These are phyloP conservation scores for Naganishia kalamii DNA, from an alignment of 768 basidiomycete species.

Conservation along the genomic window DNA sequence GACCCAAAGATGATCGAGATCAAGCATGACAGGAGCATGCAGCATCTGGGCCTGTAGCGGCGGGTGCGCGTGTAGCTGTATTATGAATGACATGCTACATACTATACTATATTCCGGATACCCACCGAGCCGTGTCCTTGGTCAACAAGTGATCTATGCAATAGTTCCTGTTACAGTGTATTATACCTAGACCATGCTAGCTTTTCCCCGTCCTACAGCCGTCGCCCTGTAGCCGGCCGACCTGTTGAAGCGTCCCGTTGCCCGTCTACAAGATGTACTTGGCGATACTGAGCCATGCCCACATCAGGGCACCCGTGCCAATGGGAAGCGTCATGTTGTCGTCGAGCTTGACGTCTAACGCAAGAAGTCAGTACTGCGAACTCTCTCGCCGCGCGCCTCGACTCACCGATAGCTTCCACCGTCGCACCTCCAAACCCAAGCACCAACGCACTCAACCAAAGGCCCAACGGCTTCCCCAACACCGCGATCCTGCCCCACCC, in stretches of 20 bases:
- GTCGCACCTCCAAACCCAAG: conserved; percentile 74
- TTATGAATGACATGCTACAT: not conserved
- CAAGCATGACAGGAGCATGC: conserved; percentile 58
- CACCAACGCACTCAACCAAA: conserved; percentile 50
- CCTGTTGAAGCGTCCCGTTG: not conserved
- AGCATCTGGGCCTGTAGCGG: conserved; percentile 1
- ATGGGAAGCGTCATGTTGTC: conserved; percentile 87
- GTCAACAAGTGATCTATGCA: not conserved
- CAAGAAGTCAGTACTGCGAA: not conserved
- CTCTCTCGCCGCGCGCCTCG: not conserved
- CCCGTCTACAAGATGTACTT: conserved; percentile 6
- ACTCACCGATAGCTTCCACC: conserved; percentile 81
- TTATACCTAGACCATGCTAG: not conserved
- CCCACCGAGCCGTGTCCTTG: no score
- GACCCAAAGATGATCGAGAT: conserved; percentile 59
- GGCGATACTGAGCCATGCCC: conserved; percentile 49
- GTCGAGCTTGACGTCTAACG: conserved; percentile 78
- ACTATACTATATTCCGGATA: no score
- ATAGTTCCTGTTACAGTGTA: not conserved
- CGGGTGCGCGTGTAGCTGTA: not conserved
- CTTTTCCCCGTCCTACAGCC: not conserved
- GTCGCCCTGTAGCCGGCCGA: not conserved
- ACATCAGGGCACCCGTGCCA: conserved; percentile 68
- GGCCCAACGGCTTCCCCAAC: conserved; percentile 38
- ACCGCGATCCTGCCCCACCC: conserved; percentile 46